phyloP scores from a whole-genome alignment of 441 rosid genomes.

The Dalechampia spathulata region DNA sequence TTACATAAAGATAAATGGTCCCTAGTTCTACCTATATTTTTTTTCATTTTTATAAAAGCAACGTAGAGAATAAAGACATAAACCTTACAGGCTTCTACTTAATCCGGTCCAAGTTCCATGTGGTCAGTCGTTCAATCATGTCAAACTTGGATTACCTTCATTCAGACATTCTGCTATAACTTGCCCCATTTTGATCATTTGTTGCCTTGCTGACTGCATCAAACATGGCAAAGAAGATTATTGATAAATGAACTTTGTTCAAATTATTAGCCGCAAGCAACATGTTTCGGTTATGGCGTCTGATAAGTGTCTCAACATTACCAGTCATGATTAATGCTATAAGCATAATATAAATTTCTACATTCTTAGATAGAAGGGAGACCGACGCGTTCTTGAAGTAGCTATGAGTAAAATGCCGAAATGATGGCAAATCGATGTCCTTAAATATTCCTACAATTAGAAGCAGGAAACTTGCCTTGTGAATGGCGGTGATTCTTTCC shows the following conservation, averaged over 20 bases:
- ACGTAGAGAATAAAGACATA: not conserved
- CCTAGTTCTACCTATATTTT: not conserved
- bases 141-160: slow-evolving; percentile 21
- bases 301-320: not conserved
- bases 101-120: too few relatives aligned
- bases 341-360: not conserved
- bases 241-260: not conserved
- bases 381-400: not conserved
- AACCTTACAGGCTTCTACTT: not conserved
- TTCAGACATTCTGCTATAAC: too few relatives aligned
- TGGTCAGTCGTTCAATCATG: not conserved
- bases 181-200: too few relatives aligned
- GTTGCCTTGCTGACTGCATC: slow-evolving; percentile 46
- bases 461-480: slow-evolving; percentile 50
- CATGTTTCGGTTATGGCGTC: not conserved
- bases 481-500: slow-evolving; percentile 48
- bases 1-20: not conserved
- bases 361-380: slow-evolving; percentile 11
- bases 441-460: not conserved
- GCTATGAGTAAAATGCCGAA: too few relatives aligned
- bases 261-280: not conserved
- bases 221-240: slow-evolving; percentile 12
- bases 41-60: not conserved
- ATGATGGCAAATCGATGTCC: too few relatives aligned
- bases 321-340: not conserved